These are phyloP conservation scores for Stereum hirsutum DNA, from an alignment of 1,284 basidiomycete species.

Conservation along the genomic window DNA sequence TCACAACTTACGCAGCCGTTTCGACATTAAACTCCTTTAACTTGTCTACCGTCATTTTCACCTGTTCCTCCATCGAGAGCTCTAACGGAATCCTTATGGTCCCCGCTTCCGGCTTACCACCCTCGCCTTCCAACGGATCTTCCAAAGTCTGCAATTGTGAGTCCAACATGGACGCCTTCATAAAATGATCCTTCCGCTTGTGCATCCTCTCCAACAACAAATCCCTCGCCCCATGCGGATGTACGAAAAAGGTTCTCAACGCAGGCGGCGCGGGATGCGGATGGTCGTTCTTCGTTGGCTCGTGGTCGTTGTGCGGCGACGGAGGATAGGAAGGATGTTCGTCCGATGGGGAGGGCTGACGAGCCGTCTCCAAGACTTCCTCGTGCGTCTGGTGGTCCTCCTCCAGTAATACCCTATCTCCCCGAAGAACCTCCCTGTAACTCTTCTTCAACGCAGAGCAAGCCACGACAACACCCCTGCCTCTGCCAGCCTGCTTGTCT, in stretches of 20 bases:
- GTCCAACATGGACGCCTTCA: constrained; percentile 84
- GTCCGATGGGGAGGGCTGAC: not conserved
- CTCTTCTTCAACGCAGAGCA: constrained; percentile 80
- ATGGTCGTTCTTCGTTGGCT: constrained; percentile 8
- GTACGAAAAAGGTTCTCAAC: constrained; percentile 74
- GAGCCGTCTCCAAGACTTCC: not conserved
- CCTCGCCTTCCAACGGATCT: no score
- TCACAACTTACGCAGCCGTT: no score
- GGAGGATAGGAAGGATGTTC: not conserved
- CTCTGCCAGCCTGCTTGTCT: constrained; percentile 12
- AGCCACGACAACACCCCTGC: constrained; percentile 62
- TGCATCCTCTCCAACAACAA: constrained; percentile 65
- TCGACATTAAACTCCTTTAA: no score
- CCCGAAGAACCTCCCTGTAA: constrained; percentile 81
- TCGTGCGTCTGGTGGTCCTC: not conserved
- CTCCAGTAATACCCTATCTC: constrained; percentile 16
- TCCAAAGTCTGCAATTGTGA: constrained; percentile 80
- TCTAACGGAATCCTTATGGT: no score
- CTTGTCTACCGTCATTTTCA: no score
- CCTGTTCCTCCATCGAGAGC: no score
- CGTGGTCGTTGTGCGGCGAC: constrained; percentile 10
- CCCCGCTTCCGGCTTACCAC: no score
- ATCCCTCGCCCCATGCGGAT: constrained; percentile 63
- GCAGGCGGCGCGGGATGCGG: constrained; percentile 16
- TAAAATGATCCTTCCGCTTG: constrained; percentile 74